Evolutionary conservation across 441 rosid species (phyloP).

Genomic region (Corymbia calophylla): DNA sequence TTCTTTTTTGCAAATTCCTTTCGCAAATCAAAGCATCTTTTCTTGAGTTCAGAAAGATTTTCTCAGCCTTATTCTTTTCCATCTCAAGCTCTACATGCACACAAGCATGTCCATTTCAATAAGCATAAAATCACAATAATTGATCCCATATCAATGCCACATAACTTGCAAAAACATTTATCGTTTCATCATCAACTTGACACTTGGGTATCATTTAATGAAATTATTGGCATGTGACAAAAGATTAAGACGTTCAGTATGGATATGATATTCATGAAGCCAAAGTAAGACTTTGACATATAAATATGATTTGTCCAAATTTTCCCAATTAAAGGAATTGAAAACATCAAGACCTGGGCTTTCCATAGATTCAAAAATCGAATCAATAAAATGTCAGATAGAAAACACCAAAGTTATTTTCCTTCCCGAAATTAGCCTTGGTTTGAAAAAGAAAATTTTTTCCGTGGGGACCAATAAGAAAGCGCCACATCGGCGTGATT

Average conservation of each 20-base stretch:
- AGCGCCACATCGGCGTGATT: too few relatives aligned
- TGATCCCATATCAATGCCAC: background rate
- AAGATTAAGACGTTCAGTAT: background rate
- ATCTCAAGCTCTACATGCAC: slow-evolving; percentile 43
- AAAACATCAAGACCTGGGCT: too few relatives aligned
- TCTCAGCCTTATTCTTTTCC: slow-evolving; percentile 45
- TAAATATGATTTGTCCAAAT: too few relatives aligned
- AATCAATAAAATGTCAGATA: too few relatives aligned
- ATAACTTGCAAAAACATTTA: background rate
- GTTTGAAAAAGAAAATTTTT: too few relatives aligned
- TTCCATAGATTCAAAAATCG: too few relatives aligned
- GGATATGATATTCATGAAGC: too few relatives aligned
- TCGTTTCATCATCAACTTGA: background rate
- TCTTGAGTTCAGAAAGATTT: slow-evolving; percentile 33
- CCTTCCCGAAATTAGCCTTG: too few relatives aligned
- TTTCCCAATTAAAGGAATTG: too few relatives aligned
- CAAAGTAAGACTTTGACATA: too few relatives aligned
- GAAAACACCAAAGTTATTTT: too few relatives aligned
- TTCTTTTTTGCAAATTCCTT: slow-evolving; percentile 30
- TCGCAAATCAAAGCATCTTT: slow-evolving; percentile 26
- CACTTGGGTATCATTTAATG: background rate
- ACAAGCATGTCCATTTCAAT: background rate
- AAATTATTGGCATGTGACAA: background rate
- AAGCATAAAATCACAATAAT: background rate
- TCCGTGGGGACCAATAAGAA: too few relatives aligned